These are phyloP conservation scores for Carex cristatella DNA, from an alignment of 176 grass and related monocot genomes.

Conservation along the genomic window DNA sequence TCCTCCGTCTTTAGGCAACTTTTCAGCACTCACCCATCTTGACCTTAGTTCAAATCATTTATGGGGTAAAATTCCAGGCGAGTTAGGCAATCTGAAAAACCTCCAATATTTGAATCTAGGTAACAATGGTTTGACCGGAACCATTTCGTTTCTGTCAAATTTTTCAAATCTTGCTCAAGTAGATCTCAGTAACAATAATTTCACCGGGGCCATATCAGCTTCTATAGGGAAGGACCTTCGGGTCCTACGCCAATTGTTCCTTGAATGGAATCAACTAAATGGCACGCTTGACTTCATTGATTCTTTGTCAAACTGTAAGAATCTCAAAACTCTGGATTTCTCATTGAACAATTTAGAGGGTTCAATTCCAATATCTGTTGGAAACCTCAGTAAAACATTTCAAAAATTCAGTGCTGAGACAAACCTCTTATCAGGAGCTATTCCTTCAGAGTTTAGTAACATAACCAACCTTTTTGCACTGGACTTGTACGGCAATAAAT, in stretches of 20 bases:
- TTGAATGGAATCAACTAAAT: neutral
- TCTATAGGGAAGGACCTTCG: constrained; percentile 16
- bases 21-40: neutral
- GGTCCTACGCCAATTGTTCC: neutral
- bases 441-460: constrained; percentile 20
- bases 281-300: constrained; percentile 14
- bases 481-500: neutral
- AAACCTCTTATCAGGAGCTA: constrained; percentile 8
- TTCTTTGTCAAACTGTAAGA: constrained; percentile 23
- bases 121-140: neutral
- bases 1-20: constrained; percentile 12
- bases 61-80: neutral
- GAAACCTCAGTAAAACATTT: constrained; percentile 15
- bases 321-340: neutral
- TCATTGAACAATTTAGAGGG: constrained; percentile 5
- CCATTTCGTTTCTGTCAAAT: constrained; percentile 17
- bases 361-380: constrained; percentile 10
- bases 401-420: neutral
- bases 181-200: neutral
- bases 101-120: neutral
- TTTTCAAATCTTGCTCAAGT: neutral
- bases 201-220: constrained; percentile 3
- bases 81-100: constrained; percentile 7
- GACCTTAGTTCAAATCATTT: constrained; percentile 9
- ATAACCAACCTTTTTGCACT: constrained; percentile 4